Base-by-base conservation (phyloP, 2,329 filamentous ascomycete genomes). In the Fusarium abutilonis region DNA sequence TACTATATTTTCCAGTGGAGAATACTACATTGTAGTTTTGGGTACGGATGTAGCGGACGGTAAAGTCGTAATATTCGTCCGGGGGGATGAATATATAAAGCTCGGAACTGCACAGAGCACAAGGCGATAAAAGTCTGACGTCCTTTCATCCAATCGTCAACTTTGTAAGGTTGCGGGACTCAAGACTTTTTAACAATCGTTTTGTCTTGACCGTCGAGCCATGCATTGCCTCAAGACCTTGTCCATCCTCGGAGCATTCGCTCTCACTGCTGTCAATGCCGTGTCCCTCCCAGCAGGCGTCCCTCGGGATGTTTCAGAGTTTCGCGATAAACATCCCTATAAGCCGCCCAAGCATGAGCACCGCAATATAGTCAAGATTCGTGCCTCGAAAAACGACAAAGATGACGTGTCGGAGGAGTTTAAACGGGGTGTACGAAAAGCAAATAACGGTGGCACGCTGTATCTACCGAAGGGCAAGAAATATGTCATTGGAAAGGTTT, bases 391-490 rank as follows among this genome's bases (percentile, higher is more conserved):
- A 50, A 78, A 82, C 47, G 83, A 85, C 35, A 78, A 74, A 0
- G 85, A 87, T 52, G 85, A 88, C 67, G 75, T 87, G 39, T 82
- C 84, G 1, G 76, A 76, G 8, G 82, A 84, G 32, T 86, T 88
- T 66, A 75, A 82, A 26, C 75, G 76, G 69, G 85, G 80, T 1
- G 73, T 88, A 36, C 77, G 81, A 65, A 77, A 80, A 49, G 85
- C 85, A 3, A 87, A 88, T 66, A 75, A 85, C 32, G 86, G 86
- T 41, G 86, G 86, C 14, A 81, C 83, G 4, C 73, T 88, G 4
- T 77, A 84, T 36, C 72, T 87, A 2, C 75, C 83, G 29, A 81
- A 82, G 66, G 80, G 79, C 4, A 74, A 84, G 69, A 83, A 78
- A 1, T 87, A 82, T 67, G 73, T 87, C 17, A 85, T 87, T 62